Base-by-base conservation (phyloP, 2,329 filamentous ascomycete species). In the Ceratocystis smalleyi region DNA sequence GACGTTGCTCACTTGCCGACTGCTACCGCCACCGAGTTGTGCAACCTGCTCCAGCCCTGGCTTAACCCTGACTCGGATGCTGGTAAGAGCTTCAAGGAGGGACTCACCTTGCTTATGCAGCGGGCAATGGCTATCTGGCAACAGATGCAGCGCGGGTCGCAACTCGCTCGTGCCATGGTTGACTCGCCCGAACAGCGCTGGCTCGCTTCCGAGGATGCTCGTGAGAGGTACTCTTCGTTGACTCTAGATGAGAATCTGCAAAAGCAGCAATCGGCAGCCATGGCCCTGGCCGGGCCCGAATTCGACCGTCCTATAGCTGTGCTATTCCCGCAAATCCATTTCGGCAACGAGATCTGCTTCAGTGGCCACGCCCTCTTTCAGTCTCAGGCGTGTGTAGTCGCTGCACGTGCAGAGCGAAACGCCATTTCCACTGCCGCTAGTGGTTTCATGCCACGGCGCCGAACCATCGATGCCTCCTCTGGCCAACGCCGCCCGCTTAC, bases 71-170 rank as follows among this genome's bases (percentile, higher is more conserved):
- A 57, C 30, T 57, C 54, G 8, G 62, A 66, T 1, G 24, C 59
- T 27, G 49, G 65, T 19, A 64, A 64, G 49, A 55, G 45, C 35
- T 66, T 66, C 30, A 62, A 66, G 27, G 62, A 66, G 24, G 65
- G 65, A 5, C 62, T 66, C 43, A 62, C 51, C 1, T 59, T 57
- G 57, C 32, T 66, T 1, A 66, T 66, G 65, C 57, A 64, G 47
- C 65, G 65, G 3, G 65, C 65, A 27, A 64, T 64, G 59, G 59
- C 65, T 15, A 66, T 66, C 32, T 66, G 65, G 65, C 65, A 66
- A 59, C 65, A 66, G 59, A 66, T 66, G 65, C 65, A 66, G 43
- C 59, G 59, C n/a, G 65, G 65, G 47, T 66, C 65, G 17, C 62
- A 63, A 45, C 65, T 62, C 8, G 62, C 65, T 3, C 65, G 65